Base-by-base conservation (phyloP, 192 early-diverging fungal genomes). In the Backusella tarrabulga region DNA sequence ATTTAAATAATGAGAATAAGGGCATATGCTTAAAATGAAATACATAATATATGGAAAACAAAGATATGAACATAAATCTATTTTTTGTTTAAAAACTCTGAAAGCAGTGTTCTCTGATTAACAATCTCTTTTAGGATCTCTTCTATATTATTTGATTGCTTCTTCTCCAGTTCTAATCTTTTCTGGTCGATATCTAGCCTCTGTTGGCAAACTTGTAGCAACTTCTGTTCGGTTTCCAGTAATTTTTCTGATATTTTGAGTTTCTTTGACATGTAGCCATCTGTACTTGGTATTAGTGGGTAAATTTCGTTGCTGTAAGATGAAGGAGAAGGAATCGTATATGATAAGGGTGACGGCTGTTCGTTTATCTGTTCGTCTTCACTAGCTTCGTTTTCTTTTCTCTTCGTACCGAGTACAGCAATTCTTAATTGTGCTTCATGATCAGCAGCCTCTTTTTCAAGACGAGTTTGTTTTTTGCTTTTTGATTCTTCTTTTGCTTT, bases 401-500 rank as follows among this genome's bases (percentile, higher is more conserved):
- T 60, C 23, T 60, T 60, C 54, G 26, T 60, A 3, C 54, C 54
- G 9, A 60, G 23, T 12, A 60, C 23, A 11, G 11, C 3, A 6
- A 60, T 26, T 29, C 54, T 60, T 26, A 60, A 26, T 26, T 60
- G 54, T 14, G 54, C 21, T 60, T 60, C 54, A 26, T 60, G 54
- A 9, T 60, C 54, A 23, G 54, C 54, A 60, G 54, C 54, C 26
- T 60, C 54, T 60, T 60, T 60, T 23, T 60, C 54, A 60, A 60
- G 54, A 2, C 54, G 54, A 4, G 21, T 60, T 29, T 60, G 54
- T 7, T 60, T 29, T 60, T 60, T 60, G 11, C 23, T 60, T 26
- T 60, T 60, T 23, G 54, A 60, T 26, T 60, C 54, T 60, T 60
- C 54, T 60, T 60, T 60, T 60, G 54, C 54, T 60, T 60, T 60